Evolutionary conservation across 768 basidiomycete genomes (phyloP).

Genomic region (Suillus fuscotomentosus): DNA sequence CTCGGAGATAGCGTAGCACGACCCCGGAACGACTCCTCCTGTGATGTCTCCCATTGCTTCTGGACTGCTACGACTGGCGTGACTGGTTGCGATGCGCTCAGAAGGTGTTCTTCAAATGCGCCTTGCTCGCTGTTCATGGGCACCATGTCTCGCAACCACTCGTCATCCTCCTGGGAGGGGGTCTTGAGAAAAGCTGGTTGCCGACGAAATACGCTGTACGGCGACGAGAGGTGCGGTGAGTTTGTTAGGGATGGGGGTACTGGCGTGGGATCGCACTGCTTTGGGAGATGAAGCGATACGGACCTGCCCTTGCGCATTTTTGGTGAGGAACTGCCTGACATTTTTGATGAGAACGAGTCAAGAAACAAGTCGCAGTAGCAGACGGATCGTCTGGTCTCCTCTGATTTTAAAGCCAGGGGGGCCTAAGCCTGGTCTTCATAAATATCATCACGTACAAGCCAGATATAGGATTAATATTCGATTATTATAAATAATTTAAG

Average conservation of each 20-base stretch:
- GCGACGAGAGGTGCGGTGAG: slow-evolving; percentile 54
- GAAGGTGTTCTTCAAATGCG: not conserved
- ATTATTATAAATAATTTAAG: not conserved
- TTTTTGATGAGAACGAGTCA: not conserved
- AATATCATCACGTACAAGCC: not conserved
- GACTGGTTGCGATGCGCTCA: not conserved
- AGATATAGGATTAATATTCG: not conserved
- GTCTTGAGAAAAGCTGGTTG: slow-evolving; percentile 30
- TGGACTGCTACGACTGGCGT: not conserved
- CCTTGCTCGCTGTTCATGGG: slow-evolving; percentile 29
- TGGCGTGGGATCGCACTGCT: slow-evolving; percentile 39
- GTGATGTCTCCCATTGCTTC: slow-evolving; percentile 14
- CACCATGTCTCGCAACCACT: slow-evolving; percentile 65
- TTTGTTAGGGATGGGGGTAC: slow-evolving; percentile 57
- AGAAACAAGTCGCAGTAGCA: not conserved
- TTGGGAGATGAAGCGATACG: slow-evolving; percentile 13
- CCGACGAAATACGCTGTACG: slow-evolving; percentile 47
- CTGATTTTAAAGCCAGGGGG: not conserved
- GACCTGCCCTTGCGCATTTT: slow-evolving; percentile 18
- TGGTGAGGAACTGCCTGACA: not conserved
- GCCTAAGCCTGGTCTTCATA: not conserved
- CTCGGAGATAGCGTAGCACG: slow-evolving; percentile 12
- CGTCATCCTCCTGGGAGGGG: slow-evolving; percentile 52
- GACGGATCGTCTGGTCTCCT: not conserved
- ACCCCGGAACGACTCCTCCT: slow-evolving; percentile 8